phyloP scores from a whole-genome alignment of 495 filamentous ascomycete species.

The Xylaria curta region DNA sequence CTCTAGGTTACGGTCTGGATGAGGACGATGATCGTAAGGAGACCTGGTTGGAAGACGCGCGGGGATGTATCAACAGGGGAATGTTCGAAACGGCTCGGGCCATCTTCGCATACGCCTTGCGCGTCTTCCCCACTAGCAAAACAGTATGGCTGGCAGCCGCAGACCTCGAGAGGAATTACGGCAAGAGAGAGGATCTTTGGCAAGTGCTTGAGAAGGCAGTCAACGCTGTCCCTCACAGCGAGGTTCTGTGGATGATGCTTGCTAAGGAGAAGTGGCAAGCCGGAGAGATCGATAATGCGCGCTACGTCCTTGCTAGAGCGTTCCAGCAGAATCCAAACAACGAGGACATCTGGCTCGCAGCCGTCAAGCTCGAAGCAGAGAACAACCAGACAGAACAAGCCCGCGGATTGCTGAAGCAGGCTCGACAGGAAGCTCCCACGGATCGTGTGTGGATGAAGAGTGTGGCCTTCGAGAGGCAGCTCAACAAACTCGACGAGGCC shows the following conservation, averaged over 20 bases:
- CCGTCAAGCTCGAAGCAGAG: constrained; percentile 93
- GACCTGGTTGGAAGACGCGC: constrained; percentile 92
- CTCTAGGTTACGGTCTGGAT: constrained; percentile 89
- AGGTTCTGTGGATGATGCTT: constrained; percentile 94
- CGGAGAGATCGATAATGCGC: constrained; percentile 83
- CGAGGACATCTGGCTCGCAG: constrained; percentile 95
- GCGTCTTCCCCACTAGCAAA: constrained; percentile 82
- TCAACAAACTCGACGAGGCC: constrained; percentile 77
- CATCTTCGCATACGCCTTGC: constrained; percentile 89
- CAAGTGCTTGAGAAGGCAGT: constrained; percentile 90
- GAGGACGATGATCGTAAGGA: constrained; percentile 97
- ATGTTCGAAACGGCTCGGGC: constrained; percentile 89
- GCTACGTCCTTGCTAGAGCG: constrained; percentile 79
- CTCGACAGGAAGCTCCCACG: constrained; percentile 84
- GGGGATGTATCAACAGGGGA: constrained; percentile 74
- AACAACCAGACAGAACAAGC: constrained; percentile 81
- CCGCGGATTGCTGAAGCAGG: constrained; percentile 76
- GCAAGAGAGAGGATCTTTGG: constrained; percentile 81
- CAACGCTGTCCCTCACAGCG: constrained; percentile 86
- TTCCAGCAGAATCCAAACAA: constrained; percentile 94
- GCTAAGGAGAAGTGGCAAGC: constrained; percentile 92
- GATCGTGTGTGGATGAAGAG: constrained; percentile 97
- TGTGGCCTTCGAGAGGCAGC: constrained; percentile 86
- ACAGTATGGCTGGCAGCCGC: constrained; percentile 87
- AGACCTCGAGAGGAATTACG: constrained; percentile 90